Evolutionary conservation across 345 rosid genomes (phyloP).

Genomic region (Hibiscus trionum): DNA sequence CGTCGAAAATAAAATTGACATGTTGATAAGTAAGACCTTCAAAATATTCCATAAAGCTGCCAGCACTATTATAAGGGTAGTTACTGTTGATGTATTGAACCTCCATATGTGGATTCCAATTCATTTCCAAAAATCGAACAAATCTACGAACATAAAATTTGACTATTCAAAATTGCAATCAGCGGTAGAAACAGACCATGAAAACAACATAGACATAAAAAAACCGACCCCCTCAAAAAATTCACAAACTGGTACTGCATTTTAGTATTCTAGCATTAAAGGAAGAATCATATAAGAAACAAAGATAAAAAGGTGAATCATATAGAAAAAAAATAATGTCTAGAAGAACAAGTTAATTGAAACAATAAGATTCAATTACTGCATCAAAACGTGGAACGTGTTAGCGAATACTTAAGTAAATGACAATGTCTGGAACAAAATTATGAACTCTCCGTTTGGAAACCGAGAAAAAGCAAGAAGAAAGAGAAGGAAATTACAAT

Average conservation of each 20-base stretch:
- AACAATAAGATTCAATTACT: neutral
- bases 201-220: neutral
- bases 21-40: slow-evolving; percentile 81
- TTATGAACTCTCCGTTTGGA: neutral
- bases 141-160: slow-evolving; percentile 10
- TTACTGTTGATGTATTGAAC: slow-evolving; percentile 40
- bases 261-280: neutral
- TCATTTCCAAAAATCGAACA: slow-evolving; percentile 28
- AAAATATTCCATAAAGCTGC: slow-evolving; percentile 74
- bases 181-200: neutral
- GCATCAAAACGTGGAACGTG: neutral
- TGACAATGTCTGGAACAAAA: neutral
- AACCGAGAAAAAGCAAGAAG: slow-evolving; percentile 6
- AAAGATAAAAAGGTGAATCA: neutral
- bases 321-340: neutral
- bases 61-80: slow-evolving; percentile 68
- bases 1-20: slow-evolving; percentile 71
- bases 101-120: slow-evolving; percentile 54
- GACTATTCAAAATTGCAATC: neutral
- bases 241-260: neutral
- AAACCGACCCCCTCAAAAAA: neutral
- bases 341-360: neutral
- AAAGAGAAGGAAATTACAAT: neutral
- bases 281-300: neutral
- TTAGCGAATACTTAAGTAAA: neutral